These are phyloP conservation scores for Waltergamsia citrina DNA, from an alignment of 2,329 filamentous ascomycete genomes.

Conservation along the genomic window DNA sequence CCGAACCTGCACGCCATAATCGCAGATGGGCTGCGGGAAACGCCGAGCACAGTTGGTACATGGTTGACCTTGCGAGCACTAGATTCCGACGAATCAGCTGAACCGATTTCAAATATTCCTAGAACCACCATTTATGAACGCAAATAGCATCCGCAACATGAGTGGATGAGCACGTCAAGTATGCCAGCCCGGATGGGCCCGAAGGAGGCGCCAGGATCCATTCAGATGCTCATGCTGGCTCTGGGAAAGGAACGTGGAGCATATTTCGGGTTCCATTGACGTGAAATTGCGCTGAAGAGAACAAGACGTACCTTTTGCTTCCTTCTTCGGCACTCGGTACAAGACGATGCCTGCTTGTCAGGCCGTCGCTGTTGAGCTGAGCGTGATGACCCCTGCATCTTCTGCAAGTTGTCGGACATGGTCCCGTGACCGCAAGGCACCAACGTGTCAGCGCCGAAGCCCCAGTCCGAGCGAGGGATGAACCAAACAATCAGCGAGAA, in stretches of 20 bases:
- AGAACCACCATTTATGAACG: too few species aligned
- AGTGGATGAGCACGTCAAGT: too few species aligned
- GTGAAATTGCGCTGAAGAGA: too few species aligned
- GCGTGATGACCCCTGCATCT: constrained; percentile 10
- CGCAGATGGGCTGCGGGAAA: constrained; percentile 40
- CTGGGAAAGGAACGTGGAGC: too few species aligned
- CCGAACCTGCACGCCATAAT: constrained; percentile 25
- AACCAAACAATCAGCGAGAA: too few species aligned
- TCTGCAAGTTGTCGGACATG: constrained; percentile 25
- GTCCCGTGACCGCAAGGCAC: constrained; percentile 9
- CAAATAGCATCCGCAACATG: too few species aligned
- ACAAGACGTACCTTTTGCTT: constrained; percentile 38
- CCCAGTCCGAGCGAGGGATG: too few species aligned
- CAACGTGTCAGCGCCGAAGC: constrained; percentile 12
- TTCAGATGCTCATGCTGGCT: too few species aligned
- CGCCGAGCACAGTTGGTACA: constrained; percentile 43
- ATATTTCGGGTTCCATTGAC: too few species aligned
- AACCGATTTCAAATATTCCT: background rate
- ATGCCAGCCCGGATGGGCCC: too few species aligned
- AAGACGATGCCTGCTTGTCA: constrained; percentile 28
- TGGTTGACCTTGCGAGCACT: constrained; percentile 46
- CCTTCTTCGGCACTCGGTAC: constrained; percentile 39
- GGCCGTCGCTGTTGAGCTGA: constrained; percentile 7
- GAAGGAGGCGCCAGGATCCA: too few species aligned
- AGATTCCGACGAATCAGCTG: background rate